These are phyloP conservation scores for Trypanosoma vivax DNA, from an alignment of 208 protist species.

Conservation along the genomic window DNA sequence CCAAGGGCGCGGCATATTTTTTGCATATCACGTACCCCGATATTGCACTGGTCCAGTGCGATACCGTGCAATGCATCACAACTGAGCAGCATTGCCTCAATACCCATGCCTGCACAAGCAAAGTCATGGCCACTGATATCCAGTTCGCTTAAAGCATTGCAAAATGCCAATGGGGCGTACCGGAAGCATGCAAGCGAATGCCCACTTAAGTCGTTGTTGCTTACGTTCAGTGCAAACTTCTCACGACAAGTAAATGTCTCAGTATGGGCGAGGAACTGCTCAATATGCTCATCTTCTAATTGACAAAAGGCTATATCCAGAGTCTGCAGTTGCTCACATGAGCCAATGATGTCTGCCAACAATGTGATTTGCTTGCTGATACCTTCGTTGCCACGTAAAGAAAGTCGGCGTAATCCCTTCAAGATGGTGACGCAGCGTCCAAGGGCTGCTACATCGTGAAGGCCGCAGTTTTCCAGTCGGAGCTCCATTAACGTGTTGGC, in stretches of 20 bases:
- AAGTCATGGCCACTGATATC: conserved; percentile 26
- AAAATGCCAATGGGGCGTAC: conserved; percentile 9
- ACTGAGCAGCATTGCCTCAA: conserved; percentile 22
- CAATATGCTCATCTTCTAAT: conserved; percentile 32
- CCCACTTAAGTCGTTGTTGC: conserved; percentile 27
- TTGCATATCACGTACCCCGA: conserved; percentile 20
- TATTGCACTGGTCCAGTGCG: conserved; percentile 16
- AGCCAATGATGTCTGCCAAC: conserved; percentile 28
- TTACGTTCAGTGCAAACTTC: conserved; percentile 38
- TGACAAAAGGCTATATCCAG: conserved; percentile 41
- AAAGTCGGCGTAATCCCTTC: conserved; percentile 27
- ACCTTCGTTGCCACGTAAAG: conserved; percentile 37
- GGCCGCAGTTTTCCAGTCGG: conserved; percentile 33
- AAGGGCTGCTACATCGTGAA: conserved; percentile 15
- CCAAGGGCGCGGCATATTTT: conserved; percentile 30
- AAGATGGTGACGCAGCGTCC: conserved; percentile 23
- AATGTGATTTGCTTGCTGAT: conserved; percentile 25
- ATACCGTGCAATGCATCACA: conserved; percentile 23
- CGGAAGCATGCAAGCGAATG: conserved; percentile 25
- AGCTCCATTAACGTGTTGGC: conserved; percentile 32
- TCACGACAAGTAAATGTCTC: conserved; percentile 22
- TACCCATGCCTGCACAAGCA: conserved; percentile 18
- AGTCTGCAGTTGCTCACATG: conserved; percentile 13
- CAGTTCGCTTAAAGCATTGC: conserved; percentile 18
- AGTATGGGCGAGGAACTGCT: conserved; percentile 22